phyloP scores from a whole-genome alignment of 2,329 filamentous ascomycete species.

The Trichoderma sp. region DNA sequence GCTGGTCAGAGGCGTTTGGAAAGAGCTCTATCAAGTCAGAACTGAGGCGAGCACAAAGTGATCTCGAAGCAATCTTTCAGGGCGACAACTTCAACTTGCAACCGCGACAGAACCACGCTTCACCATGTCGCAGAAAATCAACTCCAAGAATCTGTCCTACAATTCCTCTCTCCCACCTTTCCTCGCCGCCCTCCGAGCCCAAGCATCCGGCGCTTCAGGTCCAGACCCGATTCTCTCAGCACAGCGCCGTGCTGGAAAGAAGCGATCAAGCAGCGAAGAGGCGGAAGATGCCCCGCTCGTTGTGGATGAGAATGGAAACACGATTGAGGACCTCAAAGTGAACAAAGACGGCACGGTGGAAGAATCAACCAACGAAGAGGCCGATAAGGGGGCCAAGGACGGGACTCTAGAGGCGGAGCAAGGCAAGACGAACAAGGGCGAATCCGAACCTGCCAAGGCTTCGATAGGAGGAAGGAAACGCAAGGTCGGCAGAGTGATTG shows the following conservation, averaged over 20 bases:
- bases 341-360: constrained; percentile 43
- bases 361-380: constrained; percentile 28
- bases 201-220: constrained; percentile 47
- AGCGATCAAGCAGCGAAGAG: constrained; percentile 61
- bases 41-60: neutral
- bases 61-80: neutral
- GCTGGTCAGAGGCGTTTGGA: neutral
- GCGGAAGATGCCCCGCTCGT: constrained; percentile 75
- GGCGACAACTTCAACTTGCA: neutral
- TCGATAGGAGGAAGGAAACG: constrained; percentile 48
- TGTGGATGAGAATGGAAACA: constrained; percentile 69
- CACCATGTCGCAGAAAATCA: constrained; percentile 58
- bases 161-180: constrained; percentile 58
- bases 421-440: constrained; percentile 27
- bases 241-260: constrained; percentile 49
- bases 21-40: neutral
- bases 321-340: constrained; percentile 48
- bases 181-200: constrained; percentile 54
- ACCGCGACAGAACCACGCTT: neutral
- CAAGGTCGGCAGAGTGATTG: constrained; percentile 44
- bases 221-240: constrained; percentile 52
- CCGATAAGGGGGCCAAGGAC: constrained; percentile 23
- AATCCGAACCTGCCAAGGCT: constrained; percentile 27
- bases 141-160: constrained; percentile 68
- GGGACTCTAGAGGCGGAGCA: constrained; percentile 34